Evolutionary conservation across 192 early-diverging fungal genomes (phyloP), one percentile per base, ranked within the genome.

Genomic region (Umbelopsis sp.): DNA sequence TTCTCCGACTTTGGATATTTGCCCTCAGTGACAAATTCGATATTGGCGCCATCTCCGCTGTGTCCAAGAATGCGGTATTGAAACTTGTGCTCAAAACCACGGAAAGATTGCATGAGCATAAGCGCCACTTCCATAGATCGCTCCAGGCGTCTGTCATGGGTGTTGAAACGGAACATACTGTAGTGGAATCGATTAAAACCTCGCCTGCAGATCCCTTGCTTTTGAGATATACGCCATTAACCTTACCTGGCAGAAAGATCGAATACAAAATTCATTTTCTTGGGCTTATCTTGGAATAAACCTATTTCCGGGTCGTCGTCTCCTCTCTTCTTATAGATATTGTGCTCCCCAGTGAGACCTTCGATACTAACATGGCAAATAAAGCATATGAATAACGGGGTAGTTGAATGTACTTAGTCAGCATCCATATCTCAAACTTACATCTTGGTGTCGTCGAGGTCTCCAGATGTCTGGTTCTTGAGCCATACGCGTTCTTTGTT

Each of bases 401-500:
- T 27, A 8, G 5, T 10, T 52, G 11, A 52, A 52, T 27, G 51
- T 27, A 8, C 1, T 52, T 4, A 10, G 21, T 52, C 21, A 23
- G 21, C 51, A 52, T 52, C 6, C 6, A 12, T 41, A 41, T 41
- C 7, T 41, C 37, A 6, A 41, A 69, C 81, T 55, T 83, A 81
- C 76, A 94, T 77, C 67, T 91, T 94, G 0, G 87, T 87, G 69
- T 94, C 93, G 64, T 94, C 93, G 53, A 94, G 65, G 66, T 94
- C 93, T 22, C 93, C 93, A 16, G 90, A 87, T 27, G 84, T 87
- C 71, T 93, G 91, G 72, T 91, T 92, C 66, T 88, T 86, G 20
- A 94, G 79, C 93, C 93, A 94, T 13, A 91, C 87, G 11, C 93
- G 87, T 68, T 94, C 93, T 72, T 92, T 92, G 46, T 93, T 87